Conservation (phyloP, 768 basidiomycete genomes). For the Rhodotorula taiwanensis region DNA sequence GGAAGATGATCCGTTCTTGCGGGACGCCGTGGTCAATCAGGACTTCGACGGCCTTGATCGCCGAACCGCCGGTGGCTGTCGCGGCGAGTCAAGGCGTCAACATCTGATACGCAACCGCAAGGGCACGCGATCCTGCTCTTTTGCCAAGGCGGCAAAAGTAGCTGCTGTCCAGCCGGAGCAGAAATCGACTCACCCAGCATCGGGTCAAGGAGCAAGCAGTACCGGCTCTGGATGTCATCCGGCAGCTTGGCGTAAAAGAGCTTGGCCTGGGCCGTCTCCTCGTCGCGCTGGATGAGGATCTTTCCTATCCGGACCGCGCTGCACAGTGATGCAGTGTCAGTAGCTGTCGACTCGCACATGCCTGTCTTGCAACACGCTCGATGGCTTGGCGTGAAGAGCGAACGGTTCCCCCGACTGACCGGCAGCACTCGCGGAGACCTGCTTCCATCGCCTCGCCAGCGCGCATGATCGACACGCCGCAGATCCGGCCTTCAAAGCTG, state of each 20-base stretch:
- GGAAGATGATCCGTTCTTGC: conserved; percentile 60
- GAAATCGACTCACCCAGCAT: conserved; percentile 69
- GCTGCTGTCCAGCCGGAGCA: not conserved
- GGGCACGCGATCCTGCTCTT: not conserved
- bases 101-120: not conserved
- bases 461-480: conserved; percentile 50
- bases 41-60: conserved; percentile 94
- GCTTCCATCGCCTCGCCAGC: conserved; percentile 99
- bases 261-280: conserved; percentile 87
- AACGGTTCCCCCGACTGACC: conserved; percentile 65
- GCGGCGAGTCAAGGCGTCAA: not conserved
- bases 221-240: conserved; percentile 81
- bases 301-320: conserved; percentile 71
- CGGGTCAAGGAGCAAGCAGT: conserved; percentile 89
- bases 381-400: not conserved
- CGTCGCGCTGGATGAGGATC: conserved; percentile 97
- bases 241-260: conserved; percentile 72
- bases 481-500: conserved; percentile 77
- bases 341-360: not conserved
- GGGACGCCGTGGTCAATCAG: conserved; percentile 84
- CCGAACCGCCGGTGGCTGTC: conserved; percentile 87
- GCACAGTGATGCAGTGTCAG: no score
- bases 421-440: conserved; percentile 88
- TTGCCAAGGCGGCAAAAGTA: no score
- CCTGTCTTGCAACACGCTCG: no score